phyloP scores from a whole-genome alignment of 164 flowering plant species.

The Berberis vulgaris region DNA sequence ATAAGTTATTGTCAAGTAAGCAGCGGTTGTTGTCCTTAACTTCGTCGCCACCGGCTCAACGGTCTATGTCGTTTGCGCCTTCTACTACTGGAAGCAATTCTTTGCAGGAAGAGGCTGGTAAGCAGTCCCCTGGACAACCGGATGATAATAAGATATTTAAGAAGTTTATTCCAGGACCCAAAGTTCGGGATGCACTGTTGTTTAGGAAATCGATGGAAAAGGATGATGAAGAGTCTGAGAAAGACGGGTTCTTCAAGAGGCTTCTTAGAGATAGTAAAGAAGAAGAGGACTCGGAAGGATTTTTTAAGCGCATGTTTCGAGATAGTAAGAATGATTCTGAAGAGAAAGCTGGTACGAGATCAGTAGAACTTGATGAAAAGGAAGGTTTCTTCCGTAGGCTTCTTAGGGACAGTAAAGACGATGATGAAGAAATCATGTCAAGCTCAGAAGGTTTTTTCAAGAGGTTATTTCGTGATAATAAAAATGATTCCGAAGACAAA shows the following conservation, averaged over 20 bases:
- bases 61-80: constrained; percentile 51
- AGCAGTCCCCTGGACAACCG: constrained; percentile 23
- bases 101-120: constrained; percentile 45
- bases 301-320: constrained; percentile 80
- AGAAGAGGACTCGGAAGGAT: constrained; percentile 80
- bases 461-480: constrained; percentile 28
- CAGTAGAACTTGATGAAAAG: constrained; percentile 40
- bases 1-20: constrained; percentile 68
- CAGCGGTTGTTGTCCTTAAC: constrained; percentile 60
- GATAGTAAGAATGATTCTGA: constrained; percentile 19
- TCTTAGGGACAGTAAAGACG: constrained; percentile 75
- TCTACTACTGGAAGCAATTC: constrained; percentile 35
- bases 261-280: constrained; percentile 30
- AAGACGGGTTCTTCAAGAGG: constrained; percentile 43
- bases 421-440: constrained; percentile 34
- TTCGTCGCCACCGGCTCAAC: constrained; percentile 62
- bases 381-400: constrained; percentile 83
- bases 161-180: constrained; percentile 32
- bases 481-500: constrained; percentile 51
- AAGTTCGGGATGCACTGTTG: constrained; percentile 27
- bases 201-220: constrained; percentile 33
- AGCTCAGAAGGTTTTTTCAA: constrained; percentile 77
- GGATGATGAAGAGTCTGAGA: constrained; percentile 39
- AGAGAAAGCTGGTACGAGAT: background rate
- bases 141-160: constrained; percentile 62